Conservation (phyloP, 768 basidiomycete species). For the Lactarius trivialis region DNA sequence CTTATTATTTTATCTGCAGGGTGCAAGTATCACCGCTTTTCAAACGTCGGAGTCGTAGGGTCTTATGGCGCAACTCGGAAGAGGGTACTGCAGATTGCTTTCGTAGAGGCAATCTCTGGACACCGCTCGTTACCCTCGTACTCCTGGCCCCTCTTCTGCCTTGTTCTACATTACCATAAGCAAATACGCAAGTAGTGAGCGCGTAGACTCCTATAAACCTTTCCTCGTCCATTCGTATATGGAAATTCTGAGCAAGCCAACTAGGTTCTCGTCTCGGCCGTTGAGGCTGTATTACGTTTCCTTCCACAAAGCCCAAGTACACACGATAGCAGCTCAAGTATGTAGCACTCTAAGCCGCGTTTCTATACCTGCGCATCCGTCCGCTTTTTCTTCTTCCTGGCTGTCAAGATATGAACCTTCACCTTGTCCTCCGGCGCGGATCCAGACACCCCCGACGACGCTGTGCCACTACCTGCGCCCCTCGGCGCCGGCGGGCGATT, state of each 20-base stretch:
- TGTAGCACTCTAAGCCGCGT: neutral
- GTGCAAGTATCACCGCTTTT: neutral
- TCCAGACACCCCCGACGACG: constrained; percentile 19
- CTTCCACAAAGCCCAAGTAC: no score
- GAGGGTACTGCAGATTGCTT: neutral
- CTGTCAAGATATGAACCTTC: constrained; percentile 53
- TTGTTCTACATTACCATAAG: neutral
- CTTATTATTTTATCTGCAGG: neutral
- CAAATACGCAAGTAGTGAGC: neutral
- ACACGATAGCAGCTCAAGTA: constrained; percentile 60
- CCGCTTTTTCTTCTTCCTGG: constrained; percentile 44
- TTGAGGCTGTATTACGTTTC: constrained; percentile 39
- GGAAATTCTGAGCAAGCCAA: constrained; percentile 55
- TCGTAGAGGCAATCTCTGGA: neutral
- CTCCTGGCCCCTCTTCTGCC: neutral
- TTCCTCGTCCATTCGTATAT: constrained; percentile 57
- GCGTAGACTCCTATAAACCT: constrained; percentile 50
- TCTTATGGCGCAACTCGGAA: neutral
- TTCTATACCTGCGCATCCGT: constrained; percentile 5
- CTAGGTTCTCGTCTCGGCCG: constrained; percentile 59
- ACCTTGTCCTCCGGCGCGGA: constrained; percentile 21
- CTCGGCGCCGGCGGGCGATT: constrained; percentile 37
- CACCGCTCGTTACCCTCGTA: neutral
- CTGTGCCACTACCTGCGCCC: constrained; percentile 10
- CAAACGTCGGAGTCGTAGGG: neutral